Evolutionary conservation across 495 filamentous ascomycete genomes (phyloP), one percentile per base, ranked within the genome.

Genomic region (Aeminium ludgeri): DNA sequence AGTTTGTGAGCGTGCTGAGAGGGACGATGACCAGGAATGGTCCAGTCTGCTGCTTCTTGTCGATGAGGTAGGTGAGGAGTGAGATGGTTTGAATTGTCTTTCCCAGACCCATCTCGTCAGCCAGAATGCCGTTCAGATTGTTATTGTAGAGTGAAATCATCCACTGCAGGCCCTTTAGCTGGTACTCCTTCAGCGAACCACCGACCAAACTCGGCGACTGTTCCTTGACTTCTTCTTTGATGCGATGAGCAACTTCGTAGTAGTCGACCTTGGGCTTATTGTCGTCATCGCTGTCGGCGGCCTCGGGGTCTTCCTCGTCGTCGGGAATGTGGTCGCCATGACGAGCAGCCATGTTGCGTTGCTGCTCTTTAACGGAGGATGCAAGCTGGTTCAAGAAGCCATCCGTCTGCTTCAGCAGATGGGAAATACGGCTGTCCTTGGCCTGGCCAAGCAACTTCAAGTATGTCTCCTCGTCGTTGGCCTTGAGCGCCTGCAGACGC

Each of bases 131-230:
- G 59, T 96, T 96, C 45, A 97, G 72, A 59, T 94, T 96, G 69
- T 97, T 97, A 74, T 96, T 96, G 65, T 96, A 97, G 17, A 97
- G 70, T 11, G 89, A 97, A 40, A 96, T 74, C 89, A 97, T 96
- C 89, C 89, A 97, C 59, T 97, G 89, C 45, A 97, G 60, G 63
- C 89, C 89, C 72, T 93, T 95, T 58, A 97, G 32, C 62, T 97
- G 89, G 62, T 97, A 97, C 56, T 97, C 89, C 60, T 97, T 97
- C 34, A 97, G 66, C 2, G 69, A 78, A 52, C 89, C 89, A 47
- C 89, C 89, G 44, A 92, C 80, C 39, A 97, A 72, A 30, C 93
- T 89, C 13, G 49, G 52, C 6, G 89, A 85, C 53, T 97, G 89
- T 36, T 63, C 65, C 2, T 70, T 79, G 43, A 97, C 75, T 38